Base-by-base conservation (phyloP, 2,329 filamentous ascomycete genomes). In the Fusarium pseudograminearum region DNA sequence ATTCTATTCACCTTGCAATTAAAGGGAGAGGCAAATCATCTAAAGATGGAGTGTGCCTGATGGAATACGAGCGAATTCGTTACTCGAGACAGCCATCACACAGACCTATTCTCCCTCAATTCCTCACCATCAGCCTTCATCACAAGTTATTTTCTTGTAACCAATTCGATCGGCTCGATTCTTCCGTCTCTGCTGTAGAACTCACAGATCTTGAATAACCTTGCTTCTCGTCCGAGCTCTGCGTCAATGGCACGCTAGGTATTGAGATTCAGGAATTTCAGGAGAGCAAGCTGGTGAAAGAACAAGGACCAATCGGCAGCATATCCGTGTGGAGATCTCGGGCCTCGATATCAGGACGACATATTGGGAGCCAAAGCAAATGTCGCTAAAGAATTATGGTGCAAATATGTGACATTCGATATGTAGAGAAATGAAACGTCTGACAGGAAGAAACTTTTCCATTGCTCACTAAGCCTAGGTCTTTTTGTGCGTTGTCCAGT, bases 191-290 rank as follows among this genome's bases (percentile, higher is more conserved):
- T 20, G 45, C 33, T 40, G 31, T 18, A 30, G 22, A 30, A 40
- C 36, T 40, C 50, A 58, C 50, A 60, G 58, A 72, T 67, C 56
- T 53, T 30, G 30, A 42, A n/a, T 33, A 65, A 46, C 51, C 65
- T 57, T 51, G 55, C 42, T 60, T 41, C 30, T 22, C n/a, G 31
- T 41, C 63, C 36, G 34, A 58, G 51, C 65, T 60, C 28, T 67
- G 41, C 46, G 53, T 58, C 50, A 57, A 34, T 65, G 57, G 46
- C 46, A 41, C 61, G 22, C 48, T 57, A 40, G n/a, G 36, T 40
- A 50, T 34, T 44, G 47, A 57, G 34, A 57, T 51, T 31, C 26
- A 51, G 30, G 44, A 50, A 51, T 61, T 40, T 55, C 57, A 67
- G 64, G 64, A 61, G 56, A 53, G 42, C 24, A 31, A 20, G 44